A percentile compares a stretch with the other conserved stretches of the same genome.
Evolutionary conservation across 257 asterid genomes (phyloP).

Genomic region (Haberlea rhodopensis): DNA sequence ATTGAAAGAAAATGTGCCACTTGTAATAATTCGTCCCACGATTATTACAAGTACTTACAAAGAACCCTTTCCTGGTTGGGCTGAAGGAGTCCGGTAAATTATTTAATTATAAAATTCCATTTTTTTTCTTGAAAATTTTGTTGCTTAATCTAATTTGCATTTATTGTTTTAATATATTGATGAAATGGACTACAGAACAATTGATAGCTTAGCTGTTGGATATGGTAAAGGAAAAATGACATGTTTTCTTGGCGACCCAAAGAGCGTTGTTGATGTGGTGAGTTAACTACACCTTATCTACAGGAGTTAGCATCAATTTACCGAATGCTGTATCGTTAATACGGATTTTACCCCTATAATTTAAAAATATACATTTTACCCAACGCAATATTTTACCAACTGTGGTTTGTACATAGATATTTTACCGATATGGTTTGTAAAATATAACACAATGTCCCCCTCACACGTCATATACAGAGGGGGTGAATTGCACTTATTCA

Average conservation of each 20-base stretch:
- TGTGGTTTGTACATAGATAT: too few relatives aligned
- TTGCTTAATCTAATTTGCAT: not conserved
- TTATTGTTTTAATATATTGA: not conserved
- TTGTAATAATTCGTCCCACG: conserved; percentile 50
- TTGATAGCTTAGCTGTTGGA: conserved; percentile 81
- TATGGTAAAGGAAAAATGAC: conserved; percentile 79
- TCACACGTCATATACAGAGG: too few relatives aligned
- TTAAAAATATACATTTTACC: not conserved
- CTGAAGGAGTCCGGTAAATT: conserved; percentile 71
- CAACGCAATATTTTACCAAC: too few relatives aligned
- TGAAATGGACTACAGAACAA: conserved; percentile 48
- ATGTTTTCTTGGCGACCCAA: conserved; percentile 64
- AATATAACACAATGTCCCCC: too few relatives aligned
- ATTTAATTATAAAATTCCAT: not conserved
- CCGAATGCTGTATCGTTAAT: not conserved
- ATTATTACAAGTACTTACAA: conserved; percentile 65
- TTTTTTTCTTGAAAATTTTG: not conserved
- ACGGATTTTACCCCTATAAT: not conserved
- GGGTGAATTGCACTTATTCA: too few relatives aligned
- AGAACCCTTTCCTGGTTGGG: conserved; percentile 92
- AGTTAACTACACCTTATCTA: conserved; percentile 15
- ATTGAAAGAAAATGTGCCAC: conserved; percentile 31
- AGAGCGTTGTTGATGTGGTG: conserved; percentile 65
- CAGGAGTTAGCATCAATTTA: not conserved
- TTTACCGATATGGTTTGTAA: too few relatives aligned